Conservation (phyloP, 768 basidiomycete genomes). For the Coprinellus aureogranulatus region DNA sequence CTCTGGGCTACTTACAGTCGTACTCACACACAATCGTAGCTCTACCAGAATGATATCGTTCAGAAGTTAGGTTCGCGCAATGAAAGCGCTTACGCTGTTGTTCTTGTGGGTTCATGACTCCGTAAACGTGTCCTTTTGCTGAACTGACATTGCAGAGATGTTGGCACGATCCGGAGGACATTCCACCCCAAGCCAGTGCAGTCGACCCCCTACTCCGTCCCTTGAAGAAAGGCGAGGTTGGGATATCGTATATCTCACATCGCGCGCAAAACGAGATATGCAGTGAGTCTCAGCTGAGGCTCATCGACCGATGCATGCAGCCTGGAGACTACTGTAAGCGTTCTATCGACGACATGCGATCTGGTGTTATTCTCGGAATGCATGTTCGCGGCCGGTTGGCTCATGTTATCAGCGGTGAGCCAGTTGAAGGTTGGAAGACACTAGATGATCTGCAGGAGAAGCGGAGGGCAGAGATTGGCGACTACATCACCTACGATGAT, state of each 20-base stretch:
- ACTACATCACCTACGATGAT: conserved; percentile 78
- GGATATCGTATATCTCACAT: conserved; percentile 63
- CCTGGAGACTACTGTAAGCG: conserved; percentile 83
- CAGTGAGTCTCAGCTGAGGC: conserved; percentile 60
- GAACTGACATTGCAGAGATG: conserved; percentile 53
- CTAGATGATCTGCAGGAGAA: conserved; percentile 55
- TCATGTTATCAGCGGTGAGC: conserved; percentile 67
- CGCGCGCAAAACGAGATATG: conserved; percentile 64
- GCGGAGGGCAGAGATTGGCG: conserved; percentile 67
- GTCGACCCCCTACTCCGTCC: conserved; percentile 73
- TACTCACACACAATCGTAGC: conserved; percentile 33
- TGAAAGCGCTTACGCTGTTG: conserved; percentile 52
- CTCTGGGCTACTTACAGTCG: not conserved
- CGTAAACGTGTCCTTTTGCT: not conserved
- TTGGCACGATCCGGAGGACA: conserved; percentile 85
- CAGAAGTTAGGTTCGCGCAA: conserved; percentile 31
- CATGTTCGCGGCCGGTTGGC: conserved; percentile 65
- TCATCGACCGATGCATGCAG: conserved; percentile 76
- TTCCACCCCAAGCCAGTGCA: conserved; percentile 40
- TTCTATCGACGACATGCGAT: conserved; percentile 66
- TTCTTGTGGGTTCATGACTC: conserved; percentile 50
- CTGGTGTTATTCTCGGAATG: conserved; percentile 70
- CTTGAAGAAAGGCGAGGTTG: conserved; percentile 76
- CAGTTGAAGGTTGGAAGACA: conserved; percentile 62
- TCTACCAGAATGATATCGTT: conserved; percentile 70